Conservation (phyloP, 202 grass and related monocot genomes). For the Cymbopogon flexuosus region DNA sequence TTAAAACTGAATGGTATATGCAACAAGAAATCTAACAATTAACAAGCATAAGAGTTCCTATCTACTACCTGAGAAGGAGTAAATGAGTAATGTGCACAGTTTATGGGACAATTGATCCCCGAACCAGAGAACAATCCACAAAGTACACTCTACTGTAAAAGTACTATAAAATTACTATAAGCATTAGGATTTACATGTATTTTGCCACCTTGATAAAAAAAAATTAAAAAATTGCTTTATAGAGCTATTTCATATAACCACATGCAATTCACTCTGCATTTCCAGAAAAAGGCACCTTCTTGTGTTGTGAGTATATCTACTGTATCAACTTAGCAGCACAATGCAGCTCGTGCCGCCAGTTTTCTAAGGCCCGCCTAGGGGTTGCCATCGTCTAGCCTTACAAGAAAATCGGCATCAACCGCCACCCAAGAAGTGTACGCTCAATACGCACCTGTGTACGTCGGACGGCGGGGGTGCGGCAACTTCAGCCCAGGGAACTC, state of each 20-base stretch:
- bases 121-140: slow-evolving; percentile 12
- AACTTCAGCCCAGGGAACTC: background rate
- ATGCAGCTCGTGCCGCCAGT: background rate
- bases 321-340: background rate
- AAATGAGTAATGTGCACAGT: slow-evolving; percentile 12
- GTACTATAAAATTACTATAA: background rate
- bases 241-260: background rate
- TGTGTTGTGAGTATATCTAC: background rate
- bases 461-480: background rate
- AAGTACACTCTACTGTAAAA: background rate
- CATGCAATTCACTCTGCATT: background rate
- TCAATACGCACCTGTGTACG: background rate
- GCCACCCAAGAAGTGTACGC: background rate
- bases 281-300: background rate
- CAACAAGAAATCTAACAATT: background rate
- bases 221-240: background rate
- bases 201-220: background rate
- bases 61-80: background rate
- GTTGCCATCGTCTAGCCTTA: no score
- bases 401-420: background rate
- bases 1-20: slow-evolving; percentile 5
- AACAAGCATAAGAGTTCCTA: slow-evolving; percentile 10
- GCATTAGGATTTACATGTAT: background rate
- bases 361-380: no score
- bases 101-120: background rate